Percentiles rank a stretch among this genome's conserved stretches.
phyloP scores from a whole-genome alignment of 2,329 filamentous ascomycete species.

The Orbilia ellipsospora region DNA sequence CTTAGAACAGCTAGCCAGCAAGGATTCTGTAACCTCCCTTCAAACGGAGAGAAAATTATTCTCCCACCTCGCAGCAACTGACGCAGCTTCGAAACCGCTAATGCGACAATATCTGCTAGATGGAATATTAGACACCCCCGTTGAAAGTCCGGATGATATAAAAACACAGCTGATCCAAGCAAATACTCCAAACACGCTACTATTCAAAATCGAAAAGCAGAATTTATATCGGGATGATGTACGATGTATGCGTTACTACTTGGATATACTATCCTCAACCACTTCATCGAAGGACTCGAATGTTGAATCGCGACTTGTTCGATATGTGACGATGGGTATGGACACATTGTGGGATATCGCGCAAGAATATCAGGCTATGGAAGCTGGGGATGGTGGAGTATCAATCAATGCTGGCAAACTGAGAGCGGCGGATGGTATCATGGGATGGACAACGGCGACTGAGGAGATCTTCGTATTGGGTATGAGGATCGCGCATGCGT shows the following conservation, averaged over 20 bases:
- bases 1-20: conserved; percentile 60
- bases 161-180: conserved; percentile 66
- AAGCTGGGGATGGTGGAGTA: conserved; percentile 28
- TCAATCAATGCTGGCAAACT: conserved; percentile 43
- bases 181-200: conserved; percentile 68
- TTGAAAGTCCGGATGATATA: conserved; percentile 61
- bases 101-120: conserved; percentile 23
- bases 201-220: conserved; percentile 91
- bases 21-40: conserved; percentile 17
- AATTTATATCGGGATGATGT: conserved; percentile 92
- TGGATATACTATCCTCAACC: conserved; percentile 15
- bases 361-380: conserved; percentile 32
- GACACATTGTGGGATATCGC: conserved; percentile 45
- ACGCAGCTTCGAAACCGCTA: background rate
- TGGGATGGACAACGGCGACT: conserved; percentile 51
- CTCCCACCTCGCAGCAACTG: conserved; percentile 15
- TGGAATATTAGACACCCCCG: conserved; percentile 56
- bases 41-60: conserved; percentile 39
- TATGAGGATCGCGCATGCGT: conserved; percentile 39
- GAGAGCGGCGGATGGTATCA: conserved; percentile 39
- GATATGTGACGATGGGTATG: conserved; percentile 29
- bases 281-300: background rate
- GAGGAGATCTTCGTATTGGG: conserved; percentile 51
- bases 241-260: conserved; percentile 70
- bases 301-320: background rate